These are phyloP conservation scores for Sesbania bispinosa DNA, from an alignment of 306 rosid genomes.

Conservation along the genomic window DNA sequence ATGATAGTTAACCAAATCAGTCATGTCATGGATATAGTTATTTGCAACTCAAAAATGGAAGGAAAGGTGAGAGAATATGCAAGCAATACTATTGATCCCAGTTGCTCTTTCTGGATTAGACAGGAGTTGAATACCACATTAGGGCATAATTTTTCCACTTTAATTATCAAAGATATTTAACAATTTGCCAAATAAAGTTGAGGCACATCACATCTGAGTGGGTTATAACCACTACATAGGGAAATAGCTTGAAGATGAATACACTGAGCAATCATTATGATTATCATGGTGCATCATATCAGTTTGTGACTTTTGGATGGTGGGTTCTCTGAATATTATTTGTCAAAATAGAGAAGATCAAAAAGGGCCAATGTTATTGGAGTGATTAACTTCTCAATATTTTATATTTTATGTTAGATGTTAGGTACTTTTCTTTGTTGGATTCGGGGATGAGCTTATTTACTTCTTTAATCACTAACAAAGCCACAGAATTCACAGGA, in stretches of 20 bases:
- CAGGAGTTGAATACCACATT: not conserved
- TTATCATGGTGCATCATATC: slow-evolving; percentile 38
- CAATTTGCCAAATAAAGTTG: slow-evolving; percentile 25
- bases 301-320: slow-evolving; percentile 37
- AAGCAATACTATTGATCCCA: not conserved
- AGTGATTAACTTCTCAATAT: not conserved
- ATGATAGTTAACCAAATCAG: slow-evolving; percentile 20
- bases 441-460: not conserved
- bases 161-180: slow-evolving; percentile 10
- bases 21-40: not conserved
- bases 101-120: slow-evolving; percentile 1
- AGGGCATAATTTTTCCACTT: not conserved
- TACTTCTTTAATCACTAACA: slow-evolving; percentile 10
- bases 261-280: slow-evolving; percentile 37
- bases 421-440: not conserved
- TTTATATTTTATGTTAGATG: not conserved
- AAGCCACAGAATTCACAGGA: not conserved
- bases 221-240: slow-evolving; percentile 39
- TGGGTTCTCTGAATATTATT: slow-evolving; percentile 9
- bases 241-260: slow-evolving; percentile 41
- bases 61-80: not conserved
- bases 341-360: slow-evolving; percentile 13
- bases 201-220: slow-evolving; percentile 42
- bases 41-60: not conserved
- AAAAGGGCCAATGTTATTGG: slow-evolving; percentile 9